Percentiles rank a stretch among this genome's conserved stretches.
phyloP scores from a whole-genome alignment of 768 basidiomycete genomes.

The Tylopilus rubrobrunneus region DNA sequence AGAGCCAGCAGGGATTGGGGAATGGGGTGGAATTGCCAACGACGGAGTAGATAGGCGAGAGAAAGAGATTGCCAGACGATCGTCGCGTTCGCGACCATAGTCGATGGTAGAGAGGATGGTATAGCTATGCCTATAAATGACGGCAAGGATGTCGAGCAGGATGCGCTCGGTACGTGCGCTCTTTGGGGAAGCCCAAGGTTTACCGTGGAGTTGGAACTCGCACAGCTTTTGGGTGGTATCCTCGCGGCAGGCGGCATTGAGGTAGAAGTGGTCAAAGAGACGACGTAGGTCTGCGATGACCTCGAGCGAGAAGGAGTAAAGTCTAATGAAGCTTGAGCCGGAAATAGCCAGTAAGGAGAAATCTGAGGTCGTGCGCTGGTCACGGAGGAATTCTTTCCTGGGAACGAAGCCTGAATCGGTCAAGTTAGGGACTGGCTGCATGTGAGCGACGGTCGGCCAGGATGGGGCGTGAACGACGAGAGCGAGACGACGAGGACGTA shows the following conservation, averaged over 20 bases:
- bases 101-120: constrained; percentile 65
- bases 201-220: constrained; percentile 65
- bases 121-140: constrained; percentile 62
- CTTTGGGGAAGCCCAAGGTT: constrained; percentile 73
- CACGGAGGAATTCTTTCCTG: constrained; percentile 68
- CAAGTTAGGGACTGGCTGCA: constrained; percentile 30
- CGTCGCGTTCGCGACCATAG: constrained; percentile 74
- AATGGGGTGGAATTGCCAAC: constrained; percentile 36
- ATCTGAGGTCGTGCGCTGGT: constrained; percentile 49
- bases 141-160: constrained; percentile 59
- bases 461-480: constrained; percentile 19
- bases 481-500: constrained; percentile 23
- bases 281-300: constrained; percentile 52
- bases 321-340: constrained; percentile 56
- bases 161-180: constrained; percentile 63
- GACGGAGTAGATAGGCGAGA: constrained; percentile 43
- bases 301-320: constrained; percentile 62
- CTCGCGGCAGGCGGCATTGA: constrained; percentile 48
- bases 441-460: constrained; percentile 25
- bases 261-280: constrained; percentile 47
- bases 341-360: constrained; percentile 73
- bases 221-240: constrained; percentile 53
- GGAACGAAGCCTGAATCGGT: constrained; percentile 57
- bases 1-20: constrained; percentile 39
- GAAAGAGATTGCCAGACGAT: constrained; percentile 68